Percentiles rank a stretch among this genome's conserved stretches.
Evolutionary conservation across 805 yeast species (phyloP).

Genomic region (Huiozyma sinensis): DNA sequence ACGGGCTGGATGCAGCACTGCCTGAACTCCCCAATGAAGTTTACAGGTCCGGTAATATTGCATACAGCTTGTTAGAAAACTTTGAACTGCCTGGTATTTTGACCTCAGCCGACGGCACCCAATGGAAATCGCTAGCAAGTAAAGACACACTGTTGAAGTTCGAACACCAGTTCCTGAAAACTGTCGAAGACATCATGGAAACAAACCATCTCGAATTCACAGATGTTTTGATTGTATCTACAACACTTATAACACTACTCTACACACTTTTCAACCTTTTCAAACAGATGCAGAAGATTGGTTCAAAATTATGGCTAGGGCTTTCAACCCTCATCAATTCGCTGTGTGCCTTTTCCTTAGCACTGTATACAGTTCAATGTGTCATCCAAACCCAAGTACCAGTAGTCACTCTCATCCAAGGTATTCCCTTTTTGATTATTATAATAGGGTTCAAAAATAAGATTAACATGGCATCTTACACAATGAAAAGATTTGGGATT

Average conservation of each 20-base stretch:
- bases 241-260: slow-evolving; percentile 81
- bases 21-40: slow-evolving; percentile 22
- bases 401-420: slow-evolving; percentile 70
- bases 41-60: slow-evolving; percentile 12
- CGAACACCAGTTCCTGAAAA: background rate
- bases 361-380: slow-evolving; percentile 51
- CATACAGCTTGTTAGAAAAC: slow-evolving; percentile 16
- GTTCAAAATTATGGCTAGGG: slow-evolving; percentile 82
- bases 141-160: slow-evolving; percentile 2
- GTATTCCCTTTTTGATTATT: slow-evolving; percentile 86
- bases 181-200: background rate
- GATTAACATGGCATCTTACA: slow-evolving; percentile 53
- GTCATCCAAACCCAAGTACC: slow-evolving; percentile 52
- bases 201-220: slow-evolving; percentile 38
- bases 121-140: slow-evolving; percentile 40
- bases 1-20: background rate
- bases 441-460: slow-evolving; percentile 87
- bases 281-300: slow-evolving; percentile 59
- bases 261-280: slow-evolving; percentile 68
- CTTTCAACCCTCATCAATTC: slow-evolving; percentile 73
- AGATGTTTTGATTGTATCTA: slow-evolving; percentile 67
- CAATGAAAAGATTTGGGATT: slow-evolving; percentile 31
- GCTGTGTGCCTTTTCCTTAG: slow-evolving; percentile 73
- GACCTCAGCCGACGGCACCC: slow-evolving; percentile 32
- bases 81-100: slow-evolving; percentile 13